Base-by-base conservation (phyloP, 1,284 basidiomycete genomes). In the Ustilago curta region DNA sequence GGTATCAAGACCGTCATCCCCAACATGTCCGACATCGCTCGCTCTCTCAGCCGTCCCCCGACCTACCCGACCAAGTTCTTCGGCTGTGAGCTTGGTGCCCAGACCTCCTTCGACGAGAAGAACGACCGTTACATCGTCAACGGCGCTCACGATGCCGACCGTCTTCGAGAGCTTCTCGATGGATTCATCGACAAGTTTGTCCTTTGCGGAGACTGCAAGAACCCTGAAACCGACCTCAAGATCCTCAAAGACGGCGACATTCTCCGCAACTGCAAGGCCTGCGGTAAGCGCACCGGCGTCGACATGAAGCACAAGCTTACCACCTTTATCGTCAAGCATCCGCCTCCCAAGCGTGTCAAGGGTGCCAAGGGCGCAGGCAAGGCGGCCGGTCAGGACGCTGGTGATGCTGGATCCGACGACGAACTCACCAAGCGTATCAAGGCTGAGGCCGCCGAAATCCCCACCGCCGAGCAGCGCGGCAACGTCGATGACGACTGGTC, bases 21-120 rank as follows among this genome's bases (percentile, higher is more conserved):
- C 62, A 99, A 99, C 88, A 98, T 99, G 95, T 91, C 94, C 73
- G 97, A 99, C 87, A 93, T 99, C 78, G 94, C 96, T 54, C 92
- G 94, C 65, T 94, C 97, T 43, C 90, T 99, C 81, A 94, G 92
- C 85, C 92, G 97, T 74, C 96, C 97, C 72, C 93, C 97, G 32
- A 90, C 94, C 56, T 96, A 98, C 86, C 93, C 96, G 58, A 98
- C 95, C 86, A 99, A 99, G 88, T 99, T 95, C 89, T 99, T 99
- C 82, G 97, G 97, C 44, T 96, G 92, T 85, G 97, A 99, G 87
- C 91, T 99, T 66, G 97, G 97, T 75, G 97, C 97, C 31, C 96
- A 99, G 87, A 97, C 95, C 47, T 91, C 95, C 27, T 92, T 94
- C 85, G 95, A 97, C 86, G 94, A 96, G 85, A 95, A 95, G 87